phyloP scores from a whole-genome alignment of 129 eudicot species.

The Artemisia tridentata region DNA sequence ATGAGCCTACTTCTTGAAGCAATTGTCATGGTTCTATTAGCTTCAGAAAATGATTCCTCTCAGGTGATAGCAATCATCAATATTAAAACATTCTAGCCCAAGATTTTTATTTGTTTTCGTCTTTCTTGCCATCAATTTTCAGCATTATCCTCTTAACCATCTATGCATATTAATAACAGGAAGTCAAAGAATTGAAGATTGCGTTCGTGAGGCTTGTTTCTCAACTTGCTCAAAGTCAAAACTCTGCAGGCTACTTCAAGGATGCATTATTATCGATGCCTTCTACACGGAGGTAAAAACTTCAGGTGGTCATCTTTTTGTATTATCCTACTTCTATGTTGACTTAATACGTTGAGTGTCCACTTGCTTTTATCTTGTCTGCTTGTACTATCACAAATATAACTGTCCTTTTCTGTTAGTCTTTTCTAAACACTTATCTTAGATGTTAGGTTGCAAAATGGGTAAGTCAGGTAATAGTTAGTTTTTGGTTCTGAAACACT shows the following conservation, averaged over 20 bases:
- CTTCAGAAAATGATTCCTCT: conserved; percentile 51
- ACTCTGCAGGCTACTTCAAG: conserved; percentile 62
- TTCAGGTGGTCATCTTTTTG: conserved; percentile 58
- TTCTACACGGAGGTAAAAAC: conserved; percentile 58
- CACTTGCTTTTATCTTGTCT: background rate
- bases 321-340: background rate
- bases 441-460: too few species aligned
- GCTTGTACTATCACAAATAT: background rate
- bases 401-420: too few species aligned
- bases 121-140: conserved; percentile 5
- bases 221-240: conserved; percentile 82
- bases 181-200: conserved; percentile 57
- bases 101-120: background rate
- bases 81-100: background rate
- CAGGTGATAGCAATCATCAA: conserved; percentile 43
- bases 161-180: conserved; percentile 47
- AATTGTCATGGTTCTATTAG: conserved; percentile 61
- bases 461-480: too few species aligned
- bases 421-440: too few species aligned
- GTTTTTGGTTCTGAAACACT: too few species aligned
- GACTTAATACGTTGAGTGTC: background rate
- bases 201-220: conserved; percentile 69
- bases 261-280: conserved; percentile 85
- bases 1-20: conserved; percentile 78
- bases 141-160: background rate